phyloP scores from a whole-genome alignment of 352 stramenopile species.

The Saprolegnia parasitica region DNA sequence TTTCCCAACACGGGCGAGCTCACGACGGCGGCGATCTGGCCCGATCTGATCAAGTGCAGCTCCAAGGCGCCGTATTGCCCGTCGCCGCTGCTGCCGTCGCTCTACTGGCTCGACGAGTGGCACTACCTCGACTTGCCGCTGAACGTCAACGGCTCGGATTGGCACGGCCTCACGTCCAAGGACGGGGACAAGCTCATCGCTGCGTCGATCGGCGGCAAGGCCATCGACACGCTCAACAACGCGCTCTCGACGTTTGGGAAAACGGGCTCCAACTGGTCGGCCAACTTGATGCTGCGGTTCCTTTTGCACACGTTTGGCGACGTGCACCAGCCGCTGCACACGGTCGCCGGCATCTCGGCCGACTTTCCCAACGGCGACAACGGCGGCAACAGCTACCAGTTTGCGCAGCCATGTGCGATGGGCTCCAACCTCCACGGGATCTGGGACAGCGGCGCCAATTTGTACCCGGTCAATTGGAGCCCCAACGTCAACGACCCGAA shows the following conservation, averaged over 20 bases:
- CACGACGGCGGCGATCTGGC: slow-evolving; percentile 46
- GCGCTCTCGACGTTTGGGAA: slow-evolving; percentile 50
- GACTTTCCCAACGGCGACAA: slow-evolving; percentile 47
- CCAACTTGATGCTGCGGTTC: slow-evolving; percentile 55
- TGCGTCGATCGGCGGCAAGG: slow-evolving; percentile 48
- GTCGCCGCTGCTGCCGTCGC: slow-evolving; percentile 38
- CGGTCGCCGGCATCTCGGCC: slow-evolving; percentile 41
- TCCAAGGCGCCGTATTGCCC: slow-evolving; percentile 35
- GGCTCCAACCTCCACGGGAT: slow-evolving; percentile 57
- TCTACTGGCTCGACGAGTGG: slow-evolving; percentile 53
- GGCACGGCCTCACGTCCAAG: slow-evolving; percentile 30
- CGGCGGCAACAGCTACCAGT: slow-evolving; percentile 57
- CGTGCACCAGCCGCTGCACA: slow-evolving; percentile 59
- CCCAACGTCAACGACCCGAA: slow-evolving; percentile 20
- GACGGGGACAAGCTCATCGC: slow-evolving; percentile 45
- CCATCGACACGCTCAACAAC: slow-evolving; percentile 41
- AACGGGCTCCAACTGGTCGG: slow-evolving; percentile 56
- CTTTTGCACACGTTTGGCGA: slow-evolving; percentile 66
- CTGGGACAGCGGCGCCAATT: slow-evolving; percentile 52
- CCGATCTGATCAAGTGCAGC: slow-evolving; percentile 58
- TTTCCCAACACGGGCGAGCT: slow-evolving; percentile 56
- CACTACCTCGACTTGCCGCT: slow-evolving; percentile 66
- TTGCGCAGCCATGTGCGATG: slow-evolving; percentile 38
- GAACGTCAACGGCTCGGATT: slow-evolving; percentile 47
- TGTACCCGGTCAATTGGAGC: slow-evolving; percentile 48